Evolutionary conservation across 495 filamentous ascomycete species (phyloP).

Genomic region (Neurospora sp.): DNA sequence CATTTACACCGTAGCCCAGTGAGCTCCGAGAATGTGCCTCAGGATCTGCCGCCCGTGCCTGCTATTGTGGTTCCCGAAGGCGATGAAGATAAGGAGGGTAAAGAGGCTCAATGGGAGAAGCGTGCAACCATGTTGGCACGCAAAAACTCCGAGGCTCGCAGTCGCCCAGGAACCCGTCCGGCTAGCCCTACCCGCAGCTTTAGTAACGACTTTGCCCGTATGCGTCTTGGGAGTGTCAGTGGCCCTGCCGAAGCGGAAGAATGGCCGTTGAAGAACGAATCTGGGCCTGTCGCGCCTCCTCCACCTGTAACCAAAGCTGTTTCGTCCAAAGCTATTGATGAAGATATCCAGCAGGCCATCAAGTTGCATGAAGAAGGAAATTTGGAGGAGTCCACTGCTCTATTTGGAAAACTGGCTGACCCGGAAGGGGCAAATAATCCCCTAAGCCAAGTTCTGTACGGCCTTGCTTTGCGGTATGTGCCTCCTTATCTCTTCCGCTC

Average conservation of each 20-base stretch:
- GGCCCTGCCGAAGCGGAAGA: not conserved
- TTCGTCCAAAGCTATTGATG: constrained; percentile 46
- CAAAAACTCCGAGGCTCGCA: constrained; percentile 44
- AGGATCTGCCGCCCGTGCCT: constrained; percentile 55
- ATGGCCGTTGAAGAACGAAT: not conserved
- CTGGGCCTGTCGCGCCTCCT: not conserved
- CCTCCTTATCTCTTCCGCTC: not conserved
- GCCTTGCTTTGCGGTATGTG: constrained; percentile 78
- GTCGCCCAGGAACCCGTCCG: constrained; percentile 30
- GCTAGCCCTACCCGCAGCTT: constrained; percentile 17
- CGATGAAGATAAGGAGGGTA: constrained; percentile 30
- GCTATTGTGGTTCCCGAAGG: constrained; percentile 41
- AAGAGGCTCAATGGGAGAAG: constrained; percentile 65
- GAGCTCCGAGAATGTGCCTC: constrained; percentile 65
- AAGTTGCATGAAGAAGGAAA: constrained; percentile 77
- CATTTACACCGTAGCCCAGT: constrained; percentile 51
- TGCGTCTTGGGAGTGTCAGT: constrained; percentile 13
- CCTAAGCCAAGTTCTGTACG: constrained; percentile 91
- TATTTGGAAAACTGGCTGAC: constrained; percentile 85
- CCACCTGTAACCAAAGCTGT: constrained; percentile 23
- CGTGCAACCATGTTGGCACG: constrained; percentile 75
- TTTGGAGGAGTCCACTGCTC: constrained; percentile 62
- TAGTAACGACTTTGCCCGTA: constrained; percentile 10
- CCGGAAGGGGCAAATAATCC: constrained; percentile 81
- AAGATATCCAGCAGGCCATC: constrained; percentile 93